phyloP scores from a whole-genome alignment of 2,329 filamentous ascomycete species.

The Penicillium sclerotigenum region DNA sequence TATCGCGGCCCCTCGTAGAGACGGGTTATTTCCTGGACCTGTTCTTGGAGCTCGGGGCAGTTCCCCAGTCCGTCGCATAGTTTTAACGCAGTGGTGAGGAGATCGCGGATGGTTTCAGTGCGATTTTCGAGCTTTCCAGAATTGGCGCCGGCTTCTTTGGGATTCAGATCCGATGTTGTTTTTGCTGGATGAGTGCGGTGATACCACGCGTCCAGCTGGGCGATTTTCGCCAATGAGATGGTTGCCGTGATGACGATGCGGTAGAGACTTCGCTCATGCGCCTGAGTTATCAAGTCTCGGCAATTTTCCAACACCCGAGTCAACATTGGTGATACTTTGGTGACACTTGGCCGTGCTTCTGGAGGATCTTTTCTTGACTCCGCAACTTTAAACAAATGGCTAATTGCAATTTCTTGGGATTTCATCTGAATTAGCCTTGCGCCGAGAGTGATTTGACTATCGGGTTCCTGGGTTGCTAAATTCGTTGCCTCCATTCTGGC shows the following conservation, averaged over 20 bases:
- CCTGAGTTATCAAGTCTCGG: conserved; percentile 9
- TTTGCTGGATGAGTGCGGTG: neutral
- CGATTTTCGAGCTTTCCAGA: neutral
- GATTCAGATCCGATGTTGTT: neutral
- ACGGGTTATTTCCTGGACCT: conserved; percentile 1
- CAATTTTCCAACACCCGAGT: neutral
- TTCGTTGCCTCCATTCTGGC: neutral
- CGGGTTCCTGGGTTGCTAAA: neutral
- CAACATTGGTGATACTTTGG: neutral
- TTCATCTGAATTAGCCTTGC: conserved; percentile 6
- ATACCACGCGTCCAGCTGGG: conserved; percentile 9
- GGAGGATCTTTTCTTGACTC: neutral
- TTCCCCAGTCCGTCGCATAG: conserved; percentile 3
- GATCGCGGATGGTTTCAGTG: neutral
- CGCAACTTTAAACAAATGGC: too few relatives aligned
- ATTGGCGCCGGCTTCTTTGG: neutral
- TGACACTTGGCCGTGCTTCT: neutral
- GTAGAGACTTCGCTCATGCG: conserved; percentile 2
- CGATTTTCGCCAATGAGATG: conserved; percentile 7
- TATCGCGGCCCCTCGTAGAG: conserved; percentile 4
- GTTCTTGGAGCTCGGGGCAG: conserved; percentile 4
- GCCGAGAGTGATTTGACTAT: conserved; percentile 8
- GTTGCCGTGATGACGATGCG: conserved; percentile 11
- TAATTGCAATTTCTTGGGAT: too few relatives aligned
- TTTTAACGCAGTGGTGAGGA: neutral